Base-by-base conservation (phyloP, 768 basidiomycete genomes). In the Gautieria morchelliformis region DNA sequence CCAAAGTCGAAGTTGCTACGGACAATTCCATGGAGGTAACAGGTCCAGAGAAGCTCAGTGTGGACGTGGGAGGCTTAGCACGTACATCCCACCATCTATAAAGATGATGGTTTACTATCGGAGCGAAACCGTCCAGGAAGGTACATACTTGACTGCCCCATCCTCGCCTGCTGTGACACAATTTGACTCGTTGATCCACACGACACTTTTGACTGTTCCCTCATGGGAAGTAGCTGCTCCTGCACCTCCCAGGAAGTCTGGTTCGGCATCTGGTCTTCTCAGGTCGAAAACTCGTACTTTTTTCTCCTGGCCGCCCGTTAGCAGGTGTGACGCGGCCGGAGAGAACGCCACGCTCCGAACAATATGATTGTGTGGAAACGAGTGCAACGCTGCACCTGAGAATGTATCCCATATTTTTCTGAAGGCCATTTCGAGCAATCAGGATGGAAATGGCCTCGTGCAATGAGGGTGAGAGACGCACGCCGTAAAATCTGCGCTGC, bases 291-390 rank as follows among this genome's bases (percentile, higher is more conserved):
- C 83, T 62, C 96, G 81, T 52, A 95, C 88, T 73, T 92, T 95
- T 79, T 97, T 98, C 71, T 98, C 96, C 73, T 97, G 89, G 1
- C 95, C 95, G 52, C 94, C 95, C 20, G 89, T 91, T 58, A 95
- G 77, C 58, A 94, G 78, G 69, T 83, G 85, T 5, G 78, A 75
- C 20, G 79, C 71, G 50, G 73, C 72, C 6, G 89, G 84, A 30
- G 91, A 90, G 63, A 96, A 72, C 20, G 93, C 93, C 54, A 97
- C 91, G 48, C 86, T 93, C 63, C 94, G 89, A 65, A 99, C 96
- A 67, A 99, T 99, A 73, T 98, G 96, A 66, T 93, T 89, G 71
- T 99, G 96, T 12, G 93, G 87, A 68, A 98, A 95, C n/a, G 95
- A 96, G 64, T 96, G 90, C 40, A 98, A 75, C 32, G 78, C 70